Evolutionary conservation across 2,329 filamentous ascomycete species (phyloP).

Genomic region (Aureobasidium sp.): DNA sequence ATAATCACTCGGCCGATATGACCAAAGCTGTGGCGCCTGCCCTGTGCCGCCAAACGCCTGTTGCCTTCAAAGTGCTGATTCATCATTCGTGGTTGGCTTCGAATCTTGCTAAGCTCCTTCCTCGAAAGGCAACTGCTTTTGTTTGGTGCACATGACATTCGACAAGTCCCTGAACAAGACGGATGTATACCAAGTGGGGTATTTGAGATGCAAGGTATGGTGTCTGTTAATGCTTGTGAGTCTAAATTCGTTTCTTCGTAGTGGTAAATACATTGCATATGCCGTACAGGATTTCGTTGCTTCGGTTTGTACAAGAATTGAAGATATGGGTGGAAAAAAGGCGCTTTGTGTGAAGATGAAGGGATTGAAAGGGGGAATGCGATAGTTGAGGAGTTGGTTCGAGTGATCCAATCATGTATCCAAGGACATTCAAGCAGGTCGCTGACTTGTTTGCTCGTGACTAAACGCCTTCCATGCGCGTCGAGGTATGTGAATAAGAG

Average conservation of each 20-base stretch:
- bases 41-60: neutral
- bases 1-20: neutral
- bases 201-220: neutral
- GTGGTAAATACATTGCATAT: constrained; percentile 3
- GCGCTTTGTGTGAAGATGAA: neutral
- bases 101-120: neutral
- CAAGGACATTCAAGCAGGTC: neutral
- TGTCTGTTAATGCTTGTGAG: neutral
- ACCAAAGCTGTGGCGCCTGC: neutral
- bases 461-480: neutral
- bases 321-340: neutral
- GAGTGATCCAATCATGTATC: too few species aligned
- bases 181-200: neutral
- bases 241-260: constrained; percentile 6
- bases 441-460: neutral
- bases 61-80: neutral
- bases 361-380: neutral
- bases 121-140: neutral
- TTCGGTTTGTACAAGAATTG: neutral
- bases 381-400: too few species aligned
- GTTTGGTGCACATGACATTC: too few species aligned
- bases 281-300: neutral
- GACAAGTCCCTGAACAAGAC: too few species aligned
- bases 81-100: neutral
- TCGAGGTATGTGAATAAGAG: neutral